Base-by-base conservation (phyloP, 1,139 yeast genomes). In the Pichia sp. region DNA sequence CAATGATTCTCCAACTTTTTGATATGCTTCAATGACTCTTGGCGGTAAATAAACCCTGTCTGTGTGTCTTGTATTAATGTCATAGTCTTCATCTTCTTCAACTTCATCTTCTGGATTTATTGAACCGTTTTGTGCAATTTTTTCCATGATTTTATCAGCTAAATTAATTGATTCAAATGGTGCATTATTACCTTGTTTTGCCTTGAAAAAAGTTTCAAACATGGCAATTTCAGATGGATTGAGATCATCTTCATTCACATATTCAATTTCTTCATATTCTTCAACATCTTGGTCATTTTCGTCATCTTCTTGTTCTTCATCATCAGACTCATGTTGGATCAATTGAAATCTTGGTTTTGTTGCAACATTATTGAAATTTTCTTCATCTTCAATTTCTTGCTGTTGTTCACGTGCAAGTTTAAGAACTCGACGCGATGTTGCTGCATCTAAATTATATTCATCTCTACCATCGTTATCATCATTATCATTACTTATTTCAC, bases 401-500 rank as follows among this genome's bases (percentile, higher is more conserved):
- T 90, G 97, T 71, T 93, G 99, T 62, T 86, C 93, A 62, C 80
- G 83, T 18, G 98, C 99, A 59, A 93, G 75, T 66, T 86, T 87
- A 58, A 93, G 74, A 68, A 93, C 91, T 71, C 82, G 89, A 69
- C 95, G 78, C 1, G 98, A 87, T 39, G 89, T 75, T 30, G 81
- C 75, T 22, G 97, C 88, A 72, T 91, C 97, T 46, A 93, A 76
- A 61, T 71, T 84, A 45, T 79, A 84, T 53, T 85, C 91, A 27
- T 73, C 81, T 33, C 72, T 73, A 18, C 74, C 74, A 36, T 79
- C 80, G 27, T 73, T 71, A 49, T 66, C 66, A 56, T 60, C 59
- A 54, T 59, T 54, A 59, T 60, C 52, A 54, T 53, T 52, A 18
- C 60, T 65, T 25, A 34, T 22, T 42, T 55, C 47, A 38, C 53